Percentiles rank a stretch among this genome's conserved stretches.
Evolutionary conservation across 1,284 basidiomycete genomes (phyloP).

Genomic region (Puccinia hordei): DNA sequence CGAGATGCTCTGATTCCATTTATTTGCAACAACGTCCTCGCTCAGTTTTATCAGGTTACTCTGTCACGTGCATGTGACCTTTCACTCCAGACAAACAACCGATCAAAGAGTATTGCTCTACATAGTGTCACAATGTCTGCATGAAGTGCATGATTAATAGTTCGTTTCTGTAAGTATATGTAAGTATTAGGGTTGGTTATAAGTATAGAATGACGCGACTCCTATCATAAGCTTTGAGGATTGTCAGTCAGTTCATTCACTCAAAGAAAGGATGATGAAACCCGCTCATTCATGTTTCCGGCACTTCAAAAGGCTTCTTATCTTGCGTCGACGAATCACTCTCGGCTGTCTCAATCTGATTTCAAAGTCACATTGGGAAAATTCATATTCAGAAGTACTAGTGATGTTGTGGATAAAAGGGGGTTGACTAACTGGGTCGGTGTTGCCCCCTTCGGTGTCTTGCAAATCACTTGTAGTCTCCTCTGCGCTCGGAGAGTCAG

Average conservation of each 20-base stretch:
- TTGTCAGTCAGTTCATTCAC: neutral
- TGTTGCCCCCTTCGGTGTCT: neutral
- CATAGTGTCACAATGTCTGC: neutral
- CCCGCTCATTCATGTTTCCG: neutral
- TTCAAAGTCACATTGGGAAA: no score
- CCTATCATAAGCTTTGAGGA: neutral
- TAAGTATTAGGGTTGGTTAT: no score
- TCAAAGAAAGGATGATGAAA: neutral
- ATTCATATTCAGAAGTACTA: neutral
- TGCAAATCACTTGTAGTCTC: no score
- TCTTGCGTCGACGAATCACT: constrained; percentile 30
- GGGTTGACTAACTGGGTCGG: neutral
- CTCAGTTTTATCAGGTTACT: no score
- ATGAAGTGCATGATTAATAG: neutral
- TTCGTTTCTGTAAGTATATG: neutral
- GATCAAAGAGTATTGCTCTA: no score
- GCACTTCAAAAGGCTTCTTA: neutral
- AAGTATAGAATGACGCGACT: neutral
- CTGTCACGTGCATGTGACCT: no score
- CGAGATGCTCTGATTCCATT: no score
- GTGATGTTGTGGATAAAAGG: neutral
- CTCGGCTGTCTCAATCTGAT: no score
- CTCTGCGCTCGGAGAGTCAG: constrained; percentile 1
- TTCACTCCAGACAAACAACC: no score
- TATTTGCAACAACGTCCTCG: no score